Percentiles rank a stretch among this genome's conserved stretches.
Conservation (phyloP, 2,329 filamentous ascomycete species). For the Aspergillus bombycis region DNA sequence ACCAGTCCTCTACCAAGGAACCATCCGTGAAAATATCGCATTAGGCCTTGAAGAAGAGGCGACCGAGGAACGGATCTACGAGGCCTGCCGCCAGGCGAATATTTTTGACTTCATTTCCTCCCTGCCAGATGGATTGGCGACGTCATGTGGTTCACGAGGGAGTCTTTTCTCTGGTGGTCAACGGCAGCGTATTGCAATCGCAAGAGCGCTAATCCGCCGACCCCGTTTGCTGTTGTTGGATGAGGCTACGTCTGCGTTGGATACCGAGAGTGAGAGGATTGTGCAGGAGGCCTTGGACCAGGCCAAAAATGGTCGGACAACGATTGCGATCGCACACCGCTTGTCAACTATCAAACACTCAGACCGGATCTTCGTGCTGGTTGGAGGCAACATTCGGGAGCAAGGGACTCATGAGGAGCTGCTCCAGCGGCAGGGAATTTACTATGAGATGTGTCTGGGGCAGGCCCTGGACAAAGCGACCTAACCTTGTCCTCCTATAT, state of each 20-base stretch:
- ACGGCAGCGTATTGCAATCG: constrained; percentile 48
- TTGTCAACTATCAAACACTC: constrained; percentile 41
- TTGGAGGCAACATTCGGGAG: constrained; percentile 43
- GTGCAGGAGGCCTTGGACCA: constrained; percentile 27
- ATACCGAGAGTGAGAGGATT: constrained; percentile 39
- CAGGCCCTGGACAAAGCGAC: constrained; percentile 8
- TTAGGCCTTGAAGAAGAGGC: constrained; percentile 49
- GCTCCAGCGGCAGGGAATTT: constrained; percentile 25
- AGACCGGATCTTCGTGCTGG: constrained; percentile 37
- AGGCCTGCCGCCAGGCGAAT: constrained; percentile 39
- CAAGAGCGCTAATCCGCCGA: constrained; percentile 45
- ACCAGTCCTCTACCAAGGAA: constrained; percentile 70
- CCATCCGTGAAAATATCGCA: constrained; percentile 69
- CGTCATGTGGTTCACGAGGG: constrained; percentile 38
- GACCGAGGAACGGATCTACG: constrained; percentile 34
- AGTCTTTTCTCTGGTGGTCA: constrained; percentile 46
- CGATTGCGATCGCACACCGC: constrained; percentile 42
- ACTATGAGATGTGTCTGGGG: constrained; percentile 10
- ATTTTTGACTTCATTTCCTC: constrained; percentile 43
- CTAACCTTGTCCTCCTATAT: not conserved
- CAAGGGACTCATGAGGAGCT: constrained; percentile 46
- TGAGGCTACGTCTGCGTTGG: constrained; percentile 47
- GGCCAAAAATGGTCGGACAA: constrained; percentile 29
- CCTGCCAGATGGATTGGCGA: constrained; percentile 42
- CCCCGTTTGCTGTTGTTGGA: constrained; percentile 46